These are phyloP conservation scores for Paraleonurus japonicus DNA, from an alignment of 257 asterid genomes.

Conservation along the genomic window DNA sequence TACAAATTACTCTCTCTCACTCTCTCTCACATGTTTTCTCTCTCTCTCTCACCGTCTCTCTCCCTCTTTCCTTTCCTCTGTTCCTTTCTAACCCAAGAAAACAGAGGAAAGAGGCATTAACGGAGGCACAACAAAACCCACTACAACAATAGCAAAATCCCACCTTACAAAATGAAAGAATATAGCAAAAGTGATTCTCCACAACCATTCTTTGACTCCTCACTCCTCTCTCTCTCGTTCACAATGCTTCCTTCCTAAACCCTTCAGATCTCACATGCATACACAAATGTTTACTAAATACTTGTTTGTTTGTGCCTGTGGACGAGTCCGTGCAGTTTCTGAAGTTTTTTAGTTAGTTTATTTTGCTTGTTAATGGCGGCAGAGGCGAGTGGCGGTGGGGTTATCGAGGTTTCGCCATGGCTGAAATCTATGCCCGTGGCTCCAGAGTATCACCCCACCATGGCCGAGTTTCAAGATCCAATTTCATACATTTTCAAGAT, in stretches of 20 bases:
- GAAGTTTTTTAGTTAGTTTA: constrained; percentile 6
- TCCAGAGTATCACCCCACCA: constrained; percentile 90
- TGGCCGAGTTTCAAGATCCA: constrained; percentile 97
- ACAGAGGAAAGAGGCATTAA: constrained; percentile 37
- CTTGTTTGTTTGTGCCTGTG: constrained; percentile 20
- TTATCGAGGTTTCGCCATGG: constrained; percentile 80
- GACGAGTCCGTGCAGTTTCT: constrained; percentile 25
- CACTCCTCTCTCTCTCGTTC: constrained; percentile 5
- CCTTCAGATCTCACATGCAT: constrained; percentile 58
- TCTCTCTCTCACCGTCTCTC: constrained; percentile 22
- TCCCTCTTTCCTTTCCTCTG: constrained; percentile 37
- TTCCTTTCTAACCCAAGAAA: constrained; percentile 39
- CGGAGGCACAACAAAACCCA: constrained; percentile 1
- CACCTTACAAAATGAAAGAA: constrained; percentile 26
- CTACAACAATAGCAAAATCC: constrained; percentile 9
- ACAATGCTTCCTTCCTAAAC: constrained; percentile 41
- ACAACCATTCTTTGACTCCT: constrained; percentile 29
- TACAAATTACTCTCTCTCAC: background rate
- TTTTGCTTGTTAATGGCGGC: constrained; percentile 54
- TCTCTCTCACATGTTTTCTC: background rate
- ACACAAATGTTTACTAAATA: constrained; percentile 2
- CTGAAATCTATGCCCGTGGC: constrained; percentile 91
- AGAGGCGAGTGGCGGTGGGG: constrained; percentile 53
- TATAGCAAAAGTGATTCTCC: constrained; percentile 38
- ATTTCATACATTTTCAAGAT: constrained; percentile 96